These are phyloP conservation scores for Colletotrichum lindemuthianum DNA, from an alignment of 2,329 filamentous ascomycete species.

Conservation along the genomic window DNA sequence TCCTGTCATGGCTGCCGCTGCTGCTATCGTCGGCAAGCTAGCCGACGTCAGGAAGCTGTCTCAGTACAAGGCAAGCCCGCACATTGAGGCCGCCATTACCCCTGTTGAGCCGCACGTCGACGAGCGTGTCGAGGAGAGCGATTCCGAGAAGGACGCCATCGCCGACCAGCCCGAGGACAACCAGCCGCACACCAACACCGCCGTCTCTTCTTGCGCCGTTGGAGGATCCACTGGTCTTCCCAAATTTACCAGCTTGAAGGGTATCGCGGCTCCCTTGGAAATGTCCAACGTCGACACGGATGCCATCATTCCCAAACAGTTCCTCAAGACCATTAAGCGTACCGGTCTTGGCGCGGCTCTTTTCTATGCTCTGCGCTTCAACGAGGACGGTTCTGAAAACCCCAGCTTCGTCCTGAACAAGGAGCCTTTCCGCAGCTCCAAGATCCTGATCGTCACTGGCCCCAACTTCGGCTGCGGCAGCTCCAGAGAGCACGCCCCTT, in stretches of 20 bases:
- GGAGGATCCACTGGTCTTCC: slow-evolving; percentile 69
- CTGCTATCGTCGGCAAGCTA: slow-evolving; percentile 89
- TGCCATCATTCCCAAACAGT: slow-evolving; percentile 98
- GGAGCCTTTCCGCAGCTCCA: slow-evolving; percentile 83
- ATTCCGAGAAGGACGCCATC: slow-evolving; percentile 63
- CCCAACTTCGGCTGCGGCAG: slow-evolving; percentile 95
- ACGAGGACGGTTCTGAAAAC: slow-evolving; percentile 78
- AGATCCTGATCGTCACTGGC: slow-evolving; percentile 92
- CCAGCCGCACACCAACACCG: slow-evolving; percentile 66
- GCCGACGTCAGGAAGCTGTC: slow-evolving; percentile 85
- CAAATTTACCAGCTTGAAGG: slow-evolving; percentile 85
- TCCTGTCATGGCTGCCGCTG: slow-evolving; percentile 94
- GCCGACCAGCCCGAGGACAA: slow-evolving; percentile 71
- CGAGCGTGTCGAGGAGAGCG: slow-evolving; percentile 61
- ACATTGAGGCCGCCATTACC: slow-evolving; percentile 66
- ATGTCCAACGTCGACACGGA: slow-evolving; percentile 97
- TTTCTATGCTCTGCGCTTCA: slow-evolving; percentile 86
- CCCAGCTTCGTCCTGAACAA: slow-evolving; percentile 89
- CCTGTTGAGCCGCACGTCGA: slow-evolving; percentile 61
- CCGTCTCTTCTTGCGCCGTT: slow-evolving; percentile 44
- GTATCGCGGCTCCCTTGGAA: slow-evolving; percentile 88
- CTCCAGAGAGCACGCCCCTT: slow-evolving; percentile 94
- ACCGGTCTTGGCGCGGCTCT: slow-evolving; percentile 89
- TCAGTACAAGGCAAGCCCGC: slow-evolving; percentile 64
- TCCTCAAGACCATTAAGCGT: slow-evolving; percentile 98